phyloP scores from a whole-genome alignment of 1,284 basidiomycete genomes.

The Marasmius fiardii region DNA sequence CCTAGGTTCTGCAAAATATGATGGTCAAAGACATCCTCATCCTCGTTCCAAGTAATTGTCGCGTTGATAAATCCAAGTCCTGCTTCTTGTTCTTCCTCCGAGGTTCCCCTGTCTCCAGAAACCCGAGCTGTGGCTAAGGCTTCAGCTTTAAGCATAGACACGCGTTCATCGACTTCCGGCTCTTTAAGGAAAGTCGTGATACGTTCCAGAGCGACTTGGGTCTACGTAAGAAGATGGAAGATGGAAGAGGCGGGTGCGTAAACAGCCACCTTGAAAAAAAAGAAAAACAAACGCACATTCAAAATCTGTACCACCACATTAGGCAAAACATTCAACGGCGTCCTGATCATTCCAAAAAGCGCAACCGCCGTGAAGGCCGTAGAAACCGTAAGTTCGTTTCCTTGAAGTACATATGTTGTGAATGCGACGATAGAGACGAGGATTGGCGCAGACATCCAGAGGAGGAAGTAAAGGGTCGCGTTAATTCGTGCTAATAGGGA shows the following conservation, averaged over 20 bases:
- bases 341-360: too few relatives aligned
- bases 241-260: conserved; percentile 8
- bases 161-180: conserved; percentile 75
- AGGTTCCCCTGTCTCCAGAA: too few relatives aligned
- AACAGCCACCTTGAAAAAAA: neutral
- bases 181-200: conserved; percentile 81
- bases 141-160: conserved; percentile 61
- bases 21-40: neutral
- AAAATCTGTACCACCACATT: conserved; percentile 62
- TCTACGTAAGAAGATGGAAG: conserved; percentile 38
- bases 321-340: conserved; percentile 72
- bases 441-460: too few relatives aligned
- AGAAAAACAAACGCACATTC: conserved; percentile 38
- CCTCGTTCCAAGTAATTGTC: conserved; percentile 13
- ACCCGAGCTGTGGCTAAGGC: conserved; percentile 22
- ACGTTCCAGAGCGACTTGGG: conserved; percentile 75
- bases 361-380: conserved; percentile 75
- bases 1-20: neutral
- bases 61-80: conserved; percentile 8
- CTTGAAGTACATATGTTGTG: conserved; percentile 55
- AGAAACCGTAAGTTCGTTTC: conserved; percentile 63
- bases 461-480: conserved; percentile 58
- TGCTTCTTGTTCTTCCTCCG: neutral
- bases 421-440: conserved; percentile 71
- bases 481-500: conserved; percentile 54